Base-by-base conservation (phyloP, 192 early-diverging fungal genomes). In the Coemansia sp. region DNA sequence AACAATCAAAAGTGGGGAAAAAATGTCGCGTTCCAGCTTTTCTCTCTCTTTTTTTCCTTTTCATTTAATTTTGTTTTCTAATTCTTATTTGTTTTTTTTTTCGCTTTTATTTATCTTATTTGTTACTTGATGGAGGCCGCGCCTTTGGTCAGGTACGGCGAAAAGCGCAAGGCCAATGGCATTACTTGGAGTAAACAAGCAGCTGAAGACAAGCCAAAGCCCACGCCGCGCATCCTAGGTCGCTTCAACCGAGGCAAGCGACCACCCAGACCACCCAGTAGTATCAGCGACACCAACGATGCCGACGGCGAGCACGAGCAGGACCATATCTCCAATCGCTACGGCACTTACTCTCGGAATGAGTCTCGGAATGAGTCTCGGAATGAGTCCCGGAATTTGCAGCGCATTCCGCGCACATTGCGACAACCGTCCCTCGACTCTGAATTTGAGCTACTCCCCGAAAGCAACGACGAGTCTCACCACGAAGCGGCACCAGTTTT, bases 181-280 rank as follows among this genome's bases (percentile, higher is more conserved):
- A 50, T 50, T 22, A 50, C 49, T 22, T 50, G 49, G 49, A 50
- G 49, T 22, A 50, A 50, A 50, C 49, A 50, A 50, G 4, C 46
- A n/a, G 24, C 49, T 10, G 49, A 50, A 50, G 49, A 10, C 49
- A 50, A 50, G 49, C 20, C 49, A 50, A 50, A 22, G 20, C 38
- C 27, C 40, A 70, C 68, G 16, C 68, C 68, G 16, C 68, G 68
- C 22, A 70, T 70, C 27, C 68, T 70, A 13, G 68, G 60, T 12
- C 68, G 68, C 60, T 34, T 50, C 49, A 50, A 50, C 49, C 20
- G 49, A 6, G 7, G 49, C 49, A 50, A 50, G 58, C 68, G 36
- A 16, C 33, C 40, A 33, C 22, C 31, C 22, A 15, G 60, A 15
- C 61, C 47, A 16, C 40, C 39, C 61, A 70, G 61, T 47, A 70